Evolutionary conservation across 2,329 filamentous ascomycete genomes (phyloP).

Genomic region (Epichloe uncinata): DNA sequence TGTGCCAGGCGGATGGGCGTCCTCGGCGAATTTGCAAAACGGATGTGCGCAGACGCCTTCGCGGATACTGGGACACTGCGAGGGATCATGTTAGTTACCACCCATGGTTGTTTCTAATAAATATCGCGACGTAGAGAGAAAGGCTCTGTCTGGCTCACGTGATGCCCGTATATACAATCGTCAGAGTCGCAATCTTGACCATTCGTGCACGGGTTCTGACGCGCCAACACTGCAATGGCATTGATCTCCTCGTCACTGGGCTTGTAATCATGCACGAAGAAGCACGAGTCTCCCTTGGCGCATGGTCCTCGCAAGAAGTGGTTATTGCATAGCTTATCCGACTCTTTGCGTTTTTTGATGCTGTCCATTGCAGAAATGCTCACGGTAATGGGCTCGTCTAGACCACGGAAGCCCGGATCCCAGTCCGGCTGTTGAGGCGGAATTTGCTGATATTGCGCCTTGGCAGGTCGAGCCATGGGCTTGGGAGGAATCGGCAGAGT

Average conservation of each 20-base stretch:
- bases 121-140: not conserved
- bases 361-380: constrained; percentile 34
- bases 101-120: not conserved
- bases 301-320: constrained; percentile 47
- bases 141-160: constrained; percentile 30
- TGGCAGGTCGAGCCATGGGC: constrained; percentile 4
- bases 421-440: constrained; percentile 26
- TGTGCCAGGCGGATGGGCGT: constrained; percentile 44
- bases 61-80: constrained; percentile 38
- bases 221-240: constrained; percentile 41
- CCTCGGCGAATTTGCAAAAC: constrained; percentile 39
- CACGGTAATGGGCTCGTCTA: constrained; percentile 38
- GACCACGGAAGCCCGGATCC: constrained; percentile 40
- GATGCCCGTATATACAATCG: constrained; percentile 50
- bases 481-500: constrained; percentile 26
- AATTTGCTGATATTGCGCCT: constrained; percentile 12
- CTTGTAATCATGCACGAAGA: constrained; percentile 43
- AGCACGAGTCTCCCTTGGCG: constrained; percentile 38
- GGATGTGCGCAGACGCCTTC: constrained; percentile 39
- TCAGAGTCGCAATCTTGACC: constrained; percentile 44
- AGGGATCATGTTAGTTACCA: not conserved
- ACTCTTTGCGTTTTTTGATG: constrained; percentile 41
- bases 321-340: constrained; percentile 48
- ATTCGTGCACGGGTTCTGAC: constrained; percentile 42
- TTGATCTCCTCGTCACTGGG: constrained; percentile 39